Evolutionary conservation across 2,329 filamentous ascomycete species (phyloP), one percentile per base, ranked within the genome.

Genomic region (Massarina eburnea): DNA sequence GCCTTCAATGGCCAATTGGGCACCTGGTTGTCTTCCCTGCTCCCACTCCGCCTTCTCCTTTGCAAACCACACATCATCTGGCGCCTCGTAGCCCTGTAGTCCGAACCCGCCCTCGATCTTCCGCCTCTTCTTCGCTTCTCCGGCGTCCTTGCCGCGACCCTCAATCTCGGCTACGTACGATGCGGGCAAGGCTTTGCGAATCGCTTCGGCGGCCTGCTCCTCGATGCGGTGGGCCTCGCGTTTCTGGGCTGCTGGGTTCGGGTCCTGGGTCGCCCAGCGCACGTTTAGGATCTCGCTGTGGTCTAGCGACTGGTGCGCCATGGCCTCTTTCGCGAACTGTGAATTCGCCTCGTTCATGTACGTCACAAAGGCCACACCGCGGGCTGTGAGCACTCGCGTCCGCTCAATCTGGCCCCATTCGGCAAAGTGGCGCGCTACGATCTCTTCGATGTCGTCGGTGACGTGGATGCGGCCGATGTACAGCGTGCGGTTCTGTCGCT

Each of bases 391-490:
- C 2, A 97, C 92, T 21, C 94, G 85, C 37, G 86, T 85, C 35
- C 94, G 82, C 68, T 97, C 92, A 39, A 99, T 77, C 61, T 91
- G 88, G 0, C 94, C 94, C 91, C 91, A 99, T 79, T 99, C 94
- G 19, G 90, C 87, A 67, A 97, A 96, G 72, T 99, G 94, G 12
- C 95, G 80, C 22, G 92, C 86, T 5, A 97, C 92, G 27, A 97
- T 83, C 72, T 99, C 94, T 67, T 99, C 92, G 51, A 97, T 96
- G 64, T 97, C 92, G 69, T 97, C 94, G 10, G 86, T 92, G 27
- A 96, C 92, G 69, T 96, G 90, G 68, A 99, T 96, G 38, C 91
- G 80, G 4, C 94, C 94, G 1, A 96, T 83, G 61, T 99, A 99
- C 5, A 99, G 77, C 1, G 94, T 99, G 24, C 94, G 80, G 67